These are phyloP conservation scores for Clitopilus hobsonii DNA, from an alignment of 768 basidiomycete species.

Conservation along the genomic window DNA sequence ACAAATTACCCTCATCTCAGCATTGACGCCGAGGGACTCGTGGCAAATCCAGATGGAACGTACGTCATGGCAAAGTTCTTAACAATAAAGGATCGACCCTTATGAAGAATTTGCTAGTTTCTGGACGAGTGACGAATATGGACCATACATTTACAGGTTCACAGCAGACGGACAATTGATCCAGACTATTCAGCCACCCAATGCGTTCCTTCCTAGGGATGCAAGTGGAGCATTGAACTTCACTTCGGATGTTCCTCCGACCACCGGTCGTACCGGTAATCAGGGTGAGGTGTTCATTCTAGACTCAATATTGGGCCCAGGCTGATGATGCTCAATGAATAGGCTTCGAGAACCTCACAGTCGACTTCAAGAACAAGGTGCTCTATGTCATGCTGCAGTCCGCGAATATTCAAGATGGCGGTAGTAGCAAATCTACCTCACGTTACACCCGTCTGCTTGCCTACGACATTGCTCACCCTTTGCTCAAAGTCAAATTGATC, in stretches of 20 bases:
- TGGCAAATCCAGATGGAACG: constrained; percentile 55
- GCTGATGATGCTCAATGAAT: not conserved
- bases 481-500: constrained; percentile 29
- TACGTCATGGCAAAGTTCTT: constrained; percentile 12
- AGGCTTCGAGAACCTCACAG: constrained; percentile 61
- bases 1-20: constrained; percentile 38
- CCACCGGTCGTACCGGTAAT: constrained; percentile 50
- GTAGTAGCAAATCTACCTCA: constrained; percentile 36
- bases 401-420: constrained; percentile 63
- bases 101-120: constrained; percentile 34
- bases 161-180: constrained; percentile 41
- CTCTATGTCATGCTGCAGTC: constrained; percentile 62
- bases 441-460: constrained; percentile 53
- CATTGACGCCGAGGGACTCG: constrained; percentile 57
- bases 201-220: constrained; percentile 47
- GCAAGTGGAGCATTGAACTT: constrained; percentile 45
- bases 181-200: constrained; percentile 53
- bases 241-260: constrained; percentile 41
- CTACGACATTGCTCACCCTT: constrained; percentile 40
- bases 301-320: not conserved
- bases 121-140: constrained; percentile 70
- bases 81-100: not conserved
- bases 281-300: constrained; percentile 32
- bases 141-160: constrained; percentile 56
- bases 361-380: constrained; percentile 38